Conservation (phyloP, 2,329 filamentous ascomycete species). For the Fusarium sp. region DNA sequence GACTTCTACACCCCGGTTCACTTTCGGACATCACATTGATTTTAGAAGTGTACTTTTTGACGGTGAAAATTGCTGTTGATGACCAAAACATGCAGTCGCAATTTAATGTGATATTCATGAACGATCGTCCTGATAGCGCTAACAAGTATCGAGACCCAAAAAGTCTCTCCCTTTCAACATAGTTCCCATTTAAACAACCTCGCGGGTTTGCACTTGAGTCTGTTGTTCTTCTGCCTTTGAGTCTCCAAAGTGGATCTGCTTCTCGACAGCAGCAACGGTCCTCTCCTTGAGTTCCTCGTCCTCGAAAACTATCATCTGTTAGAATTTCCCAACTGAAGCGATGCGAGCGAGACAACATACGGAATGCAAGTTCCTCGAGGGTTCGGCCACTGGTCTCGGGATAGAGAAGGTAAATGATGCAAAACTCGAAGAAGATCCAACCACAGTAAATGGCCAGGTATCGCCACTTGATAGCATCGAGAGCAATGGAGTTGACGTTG, state of each 20-base stretch:
- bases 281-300: conserved; percentile 50
- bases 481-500: conserved; percentile 56
- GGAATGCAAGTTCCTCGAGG: conserved; percentile 70
- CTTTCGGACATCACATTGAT: background rate
- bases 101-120: background rate
- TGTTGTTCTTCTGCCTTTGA: conserved; percentile 6
- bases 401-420: conserved; percentile 79
- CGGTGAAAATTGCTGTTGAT: background rate
- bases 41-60: background rate
- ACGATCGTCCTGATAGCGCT: background rate
- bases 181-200: conserved; percentile 7
- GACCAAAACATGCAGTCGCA: background rate
- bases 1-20: no score
- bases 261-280: conserved; percentile 52
- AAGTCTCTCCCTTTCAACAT: background rate
- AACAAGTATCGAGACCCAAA: background rate
- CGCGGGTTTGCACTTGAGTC: conserved; percentile 8
- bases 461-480: conserved; percentile 51
- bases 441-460: conserved; percentile 56
- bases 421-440: conserved; percentile 54
- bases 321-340: background rate
- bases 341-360: conserved; percentile 41
- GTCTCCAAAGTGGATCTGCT: conserved; percentile 45
- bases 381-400: conserved; percentile 81
- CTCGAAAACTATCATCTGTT: conserved; percentile 50